A percentile compares a stretch with the other conserved stretches of the same genome.
Evolutionary conservation across 805 yeast genomes (phyloP).

Genomic region (Candida nemodendra): DNA sequence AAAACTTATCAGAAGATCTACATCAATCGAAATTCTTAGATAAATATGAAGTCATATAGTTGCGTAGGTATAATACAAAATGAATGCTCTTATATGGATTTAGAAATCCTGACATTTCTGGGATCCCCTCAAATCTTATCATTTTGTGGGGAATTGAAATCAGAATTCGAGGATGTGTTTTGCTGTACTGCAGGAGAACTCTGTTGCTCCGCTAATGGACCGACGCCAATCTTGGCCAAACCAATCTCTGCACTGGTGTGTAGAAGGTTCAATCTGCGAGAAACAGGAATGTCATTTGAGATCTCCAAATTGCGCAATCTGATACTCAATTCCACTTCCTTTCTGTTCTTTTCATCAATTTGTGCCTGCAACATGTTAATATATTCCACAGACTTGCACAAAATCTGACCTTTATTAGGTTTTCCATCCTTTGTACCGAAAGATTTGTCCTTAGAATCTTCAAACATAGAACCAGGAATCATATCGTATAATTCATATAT

Average conservation of each 20-base stretch:
- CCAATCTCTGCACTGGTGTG: slow-evolving; percentile 80
- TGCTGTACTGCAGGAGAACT: slow-evolving; percentile 2
- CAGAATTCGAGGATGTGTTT: slow-evolving; percentile 10
- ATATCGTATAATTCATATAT: slow-evolving; percentile 46
- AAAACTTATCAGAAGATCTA: no score
- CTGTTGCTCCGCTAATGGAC: slow-evolving; percentile 57
- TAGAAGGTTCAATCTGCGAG: slow-evolving; percentile 41
- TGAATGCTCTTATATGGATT: no score
- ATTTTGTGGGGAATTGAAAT: slow-evolving; percentile 8
- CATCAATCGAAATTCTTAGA: no score
- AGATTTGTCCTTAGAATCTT: slow-evolving; percentile 43
- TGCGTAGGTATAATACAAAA: no score
- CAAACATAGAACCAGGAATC: slow-evolving; percentile 37
- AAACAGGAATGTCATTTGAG: slow-evolving; percentile 39
- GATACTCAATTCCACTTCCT: slow-evolving; percentile 71
- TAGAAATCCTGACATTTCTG: background rate
- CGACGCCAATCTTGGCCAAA: slow-evolving; percentile 77
- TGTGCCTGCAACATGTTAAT: slow-evolving; percentile 63
- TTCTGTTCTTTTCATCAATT: slow-evolving; percentile 75
- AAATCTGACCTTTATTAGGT: slow-evolving; percentile 81
- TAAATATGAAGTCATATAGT: no score
- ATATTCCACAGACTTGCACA: slow-evolving; percentile 73
- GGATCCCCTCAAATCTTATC: background rate
- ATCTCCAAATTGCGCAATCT: slow-evolving; percentile 54
- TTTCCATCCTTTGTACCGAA: slow-evolving; percentile 80